phyloP scores from a whole-genome alignment of 306 rosid genomes.

The Delonix regia region DNA sequence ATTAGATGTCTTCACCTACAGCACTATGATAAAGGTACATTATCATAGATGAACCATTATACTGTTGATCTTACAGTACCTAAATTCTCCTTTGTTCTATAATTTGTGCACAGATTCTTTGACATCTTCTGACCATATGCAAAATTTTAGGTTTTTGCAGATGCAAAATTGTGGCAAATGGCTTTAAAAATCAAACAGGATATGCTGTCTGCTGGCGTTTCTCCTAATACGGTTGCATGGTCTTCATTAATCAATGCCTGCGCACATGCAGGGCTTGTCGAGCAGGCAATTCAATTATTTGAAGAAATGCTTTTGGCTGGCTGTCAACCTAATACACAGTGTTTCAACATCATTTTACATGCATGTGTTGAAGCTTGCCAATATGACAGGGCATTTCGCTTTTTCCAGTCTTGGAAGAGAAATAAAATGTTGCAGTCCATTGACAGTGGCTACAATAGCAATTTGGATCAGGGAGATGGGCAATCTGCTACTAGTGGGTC shows the following conservation, averaged over 20 bases:
- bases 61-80: constrained; percentile 29
- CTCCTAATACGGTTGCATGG: constrained; percentile 83
- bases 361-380: constrained; percentile 96
- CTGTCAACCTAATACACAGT: constrained; percentile 89
- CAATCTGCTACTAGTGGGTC: constrained; percentile 34
- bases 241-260: constrained; percentile 92
- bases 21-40: constrained; percentile 91
- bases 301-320: constrained; percentile 90
- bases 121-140: constrained; percentile 36
- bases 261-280: constrained; percentile 93
- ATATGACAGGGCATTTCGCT: constrained; percentile 90
- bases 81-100: constrained; percentile 26
- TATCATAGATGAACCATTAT: constrained; percentile 17
- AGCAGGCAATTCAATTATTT: constrained; percentile 78
- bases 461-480: constrained; percentile 36
- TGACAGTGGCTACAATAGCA: constrained; percentile 42
- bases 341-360: constrained; percentile 87
- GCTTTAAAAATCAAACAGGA: constrained; percentile 84
- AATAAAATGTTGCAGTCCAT: constrained; percentile 47
- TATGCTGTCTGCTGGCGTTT: constrained; percentile 84
- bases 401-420: constrained; percentile 78
- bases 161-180: constrained; percentile 86
- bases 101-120: constrained; percentile 23
- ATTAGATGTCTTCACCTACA: constrained; percentile 94
- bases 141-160: constrained; percentile 82